These are phyloP conservation scores for Oryza meyeriana DNA, from an alignment of 176 grass and related monocot species.

Conservation along the genomic window DNA sequence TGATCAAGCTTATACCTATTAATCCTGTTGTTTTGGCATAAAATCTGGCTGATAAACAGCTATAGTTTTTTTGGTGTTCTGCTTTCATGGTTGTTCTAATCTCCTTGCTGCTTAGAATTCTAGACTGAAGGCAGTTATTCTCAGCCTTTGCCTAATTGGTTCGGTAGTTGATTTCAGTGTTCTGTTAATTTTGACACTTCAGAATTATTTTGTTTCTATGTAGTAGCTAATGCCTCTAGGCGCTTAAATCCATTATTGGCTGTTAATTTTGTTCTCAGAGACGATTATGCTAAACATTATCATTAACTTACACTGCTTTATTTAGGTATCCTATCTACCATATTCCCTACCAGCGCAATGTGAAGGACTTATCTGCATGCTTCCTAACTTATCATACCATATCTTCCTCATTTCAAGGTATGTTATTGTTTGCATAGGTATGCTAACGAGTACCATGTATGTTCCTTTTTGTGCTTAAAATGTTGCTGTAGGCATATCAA, in stretches of 20 bases:
- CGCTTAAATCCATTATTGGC: conserved; percentile 2
- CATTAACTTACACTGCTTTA: conserved; percentile 32
- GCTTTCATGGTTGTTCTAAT: neutral
- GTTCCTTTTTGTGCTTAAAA: neutral
- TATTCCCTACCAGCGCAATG: conserved; percentile 65
- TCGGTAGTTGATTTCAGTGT: conserved; percentile 7
- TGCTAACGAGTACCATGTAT: neutral
- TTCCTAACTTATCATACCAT: conserved; percentile 93
- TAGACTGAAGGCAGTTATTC: neutral
- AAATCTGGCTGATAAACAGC: neutral
- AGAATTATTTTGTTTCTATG: conserved; percentile 3
- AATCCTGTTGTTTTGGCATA: conserved; percentile 10
- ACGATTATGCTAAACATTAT: neutral
- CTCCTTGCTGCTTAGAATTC: conserved; percentile 6
- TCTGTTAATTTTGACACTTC: neutral
- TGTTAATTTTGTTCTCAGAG: neutral
- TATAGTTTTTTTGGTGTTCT: neutral
- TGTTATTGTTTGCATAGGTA: conserved; percentile 18
- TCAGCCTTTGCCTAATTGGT: neutral
- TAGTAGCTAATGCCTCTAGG: neutral
- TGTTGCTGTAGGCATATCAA: neutral
- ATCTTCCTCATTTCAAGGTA: conserved; percentile 81
- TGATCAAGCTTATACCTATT: conserved; percentile 15
- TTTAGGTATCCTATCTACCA: conserved; percentile 97
- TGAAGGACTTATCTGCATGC: conserved; percentile 67